These are phyloP conservation scores for Limonium bicolor DNA, from an alignment of 148 eudicot genomes.

Conservation along the genomic window DNA sequence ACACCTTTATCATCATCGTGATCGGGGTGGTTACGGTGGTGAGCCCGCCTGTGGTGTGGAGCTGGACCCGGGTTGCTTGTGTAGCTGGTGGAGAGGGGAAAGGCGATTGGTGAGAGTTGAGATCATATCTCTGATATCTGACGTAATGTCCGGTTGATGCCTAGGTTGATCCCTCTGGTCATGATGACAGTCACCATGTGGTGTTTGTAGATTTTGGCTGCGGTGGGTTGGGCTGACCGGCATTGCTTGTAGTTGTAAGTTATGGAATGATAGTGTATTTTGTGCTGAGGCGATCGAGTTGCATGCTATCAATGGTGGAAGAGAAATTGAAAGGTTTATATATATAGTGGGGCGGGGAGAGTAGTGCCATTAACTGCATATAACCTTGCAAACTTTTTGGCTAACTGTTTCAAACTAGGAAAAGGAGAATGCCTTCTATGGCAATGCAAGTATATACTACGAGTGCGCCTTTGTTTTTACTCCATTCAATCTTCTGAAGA, in stretches of 20 bases:
- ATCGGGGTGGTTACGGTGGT: neutral
- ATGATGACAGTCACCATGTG: conserved; percentile 1
- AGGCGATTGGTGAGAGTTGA: conserved; percentile 41
- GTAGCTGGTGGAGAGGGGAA: conserved; percentile 18
- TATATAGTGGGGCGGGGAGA: neutral
- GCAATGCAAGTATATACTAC: neutral
- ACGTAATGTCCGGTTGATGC: conserved; percentile 11
- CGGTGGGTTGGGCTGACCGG: neutral
- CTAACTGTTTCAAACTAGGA: neutral
- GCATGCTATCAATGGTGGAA: neutral
- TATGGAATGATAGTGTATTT: neutral
- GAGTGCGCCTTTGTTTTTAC: neutral
- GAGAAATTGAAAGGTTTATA: neutral
- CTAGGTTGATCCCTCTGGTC: conserved; percentile 4
- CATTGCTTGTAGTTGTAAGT: neutral
- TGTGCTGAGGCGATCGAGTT: conserved; percentile 5
- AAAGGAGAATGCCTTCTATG: neutral
- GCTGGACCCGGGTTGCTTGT: conserved; percentile 24
- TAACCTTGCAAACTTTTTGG: too few relatives aligned
- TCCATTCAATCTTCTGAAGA: neutral
- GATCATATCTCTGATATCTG: conserved; percentile 42
- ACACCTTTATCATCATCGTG: conserved; percentile 28
- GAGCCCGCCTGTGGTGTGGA: conserved; percentile 7
- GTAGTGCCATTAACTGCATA: neutral
- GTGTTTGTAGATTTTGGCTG: too few relatives aligned